Conservation (phyloP, 2,329 filamentous ascomycete species). For the Phoma sp. region DNA sequence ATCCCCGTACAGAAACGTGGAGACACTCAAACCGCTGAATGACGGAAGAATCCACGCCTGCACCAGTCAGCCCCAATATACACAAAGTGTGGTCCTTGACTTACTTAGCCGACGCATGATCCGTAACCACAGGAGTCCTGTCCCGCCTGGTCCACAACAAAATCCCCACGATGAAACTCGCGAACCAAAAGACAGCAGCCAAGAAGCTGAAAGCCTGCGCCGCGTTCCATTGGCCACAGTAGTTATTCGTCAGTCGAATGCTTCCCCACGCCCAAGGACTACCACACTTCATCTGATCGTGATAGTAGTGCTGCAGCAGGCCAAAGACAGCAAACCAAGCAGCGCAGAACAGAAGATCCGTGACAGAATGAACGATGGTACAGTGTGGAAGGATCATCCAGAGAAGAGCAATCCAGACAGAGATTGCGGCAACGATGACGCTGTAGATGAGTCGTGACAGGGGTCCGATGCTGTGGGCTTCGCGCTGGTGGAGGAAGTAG, state of each 20-base stretch:
- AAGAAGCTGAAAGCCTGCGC: conserved; percentile 74
- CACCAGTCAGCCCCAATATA: neutral
- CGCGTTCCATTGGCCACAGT: conserved; percentile 74
- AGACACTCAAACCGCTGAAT: neutral
- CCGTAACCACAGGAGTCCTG: neutral
- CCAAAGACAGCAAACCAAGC: conserved; percentile 64
- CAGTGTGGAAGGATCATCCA: conserved; percentile 74
- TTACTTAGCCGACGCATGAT: conserved; percentile 3
- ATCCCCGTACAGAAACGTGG: neutral
- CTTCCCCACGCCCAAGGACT: conserved; percentile 58
- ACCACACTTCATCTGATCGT: conserved; percentile 28
- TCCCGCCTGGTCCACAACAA: conserved; percentile 3
- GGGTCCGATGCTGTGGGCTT: conserved; percentile 57
- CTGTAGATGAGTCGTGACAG: conserved; percentile 76
- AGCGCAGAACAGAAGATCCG: conserved; percentile 71
- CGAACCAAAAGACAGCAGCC: conserved; percentile 73
- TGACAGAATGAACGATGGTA: conserved; percentile 71
- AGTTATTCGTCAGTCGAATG: conserved; percentile 50
- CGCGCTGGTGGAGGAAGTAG: conserved; percentile 23
- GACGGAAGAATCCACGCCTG: conserved; percentile 3
- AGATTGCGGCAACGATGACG: conserved; percentile 71
- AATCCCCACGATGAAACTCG: conserved; percentile 22
- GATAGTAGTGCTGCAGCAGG: conserved; percentile 49
- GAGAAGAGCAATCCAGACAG: conserved; percentile 69
- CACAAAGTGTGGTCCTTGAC: neutral